Evolutionary conservation across 1,139 yeast genomes (phyloP).

Genomic region (Chernovozyma aurita): DNA sequence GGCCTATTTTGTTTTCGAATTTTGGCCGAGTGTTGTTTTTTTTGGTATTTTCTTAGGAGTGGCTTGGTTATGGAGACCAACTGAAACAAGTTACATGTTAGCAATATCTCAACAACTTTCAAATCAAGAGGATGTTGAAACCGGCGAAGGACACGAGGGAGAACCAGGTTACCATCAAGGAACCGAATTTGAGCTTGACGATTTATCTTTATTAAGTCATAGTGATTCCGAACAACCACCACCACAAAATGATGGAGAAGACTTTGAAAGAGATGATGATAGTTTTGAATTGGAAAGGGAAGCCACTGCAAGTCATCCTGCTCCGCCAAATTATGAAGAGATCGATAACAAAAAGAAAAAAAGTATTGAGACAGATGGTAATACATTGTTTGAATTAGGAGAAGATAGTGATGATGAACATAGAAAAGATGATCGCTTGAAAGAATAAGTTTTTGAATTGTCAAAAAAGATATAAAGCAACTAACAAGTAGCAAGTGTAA

Average conservation of each 20-base stretch:
- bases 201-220: slow-evolving; percentile 57
- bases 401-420: slow-evolving; percentile 25
- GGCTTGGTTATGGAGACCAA: slow-evolving; percentile 96
- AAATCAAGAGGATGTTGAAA: slow-evolving; percentile 56
- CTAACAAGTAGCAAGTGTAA: not conserved
- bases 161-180: slow-evolving; percentile 30
- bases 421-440: slow-evolving; percentile 27
- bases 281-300: slow-evolving; percentile 33
- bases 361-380: slow-evolving; percentile 13
- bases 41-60: slow-evolving; percentile 78
- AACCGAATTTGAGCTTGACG: slow-evolving; percentile 71
- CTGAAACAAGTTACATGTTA: slow-evolving; percentile 89
- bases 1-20: slow-evolving; percentile 82
- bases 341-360: slow-evolving; percentile 10
- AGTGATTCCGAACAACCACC: slow-evolving; percentile 35
- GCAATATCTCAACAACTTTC: slow-evolving; percentile 94
- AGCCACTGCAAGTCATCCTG: slow-evolving; percentile 6
- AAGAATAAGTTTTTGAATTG: slow-evolving; percentile 6
- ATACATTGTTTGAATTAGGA: slow-evolving; percentile 36
- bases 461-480: not conserved
- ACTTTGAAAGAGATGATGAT: slow-evolving; percentile 21
- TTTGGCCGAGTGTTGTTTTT: slow-evolving; percentile 92
- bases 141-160: slow-evolving; percentile 44
- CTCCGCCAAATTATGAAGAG: slow-evolving; percentile 26
- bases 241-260: slow-evolving; percentile 7